Conservation (phyloP, 176 grass and related monocot genomes). For the Paspalum vaginatum region DNA sequence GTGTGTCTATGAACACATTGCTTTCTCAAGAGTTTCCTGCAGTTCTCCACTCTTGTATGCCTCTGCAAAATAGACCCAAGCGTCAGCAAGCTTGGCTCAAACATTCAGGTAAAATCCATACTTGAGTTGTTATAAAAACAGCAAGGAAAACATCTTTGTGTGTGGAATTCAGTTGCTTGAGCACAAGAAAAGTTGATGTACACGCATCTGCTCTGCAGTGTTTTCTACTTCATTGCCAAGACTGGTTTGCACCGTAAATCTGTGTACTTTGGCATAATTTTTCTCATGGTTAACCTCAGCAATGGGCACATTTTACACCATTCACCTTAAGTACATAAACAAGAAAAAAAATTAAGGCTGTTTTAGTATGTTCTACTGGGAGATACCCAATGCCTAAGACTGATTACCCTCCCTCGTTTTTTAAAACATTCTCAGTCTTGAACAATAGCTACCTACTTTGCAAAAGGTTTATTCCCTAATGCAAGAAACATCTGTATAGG, state of each 20-base stretch:
- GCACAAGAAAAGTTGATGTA: not conserved
- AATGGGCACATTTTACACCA: not conserved
- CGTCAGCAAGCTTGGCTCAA: constrained; percentile 17
- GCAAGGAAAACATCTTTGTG: not conserved
- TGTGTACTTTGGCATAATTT: no score
- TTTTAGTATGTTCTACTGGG: not conserved
- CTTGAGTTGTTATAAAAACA: not conserved
- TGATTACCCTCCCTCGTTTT: not conserved
- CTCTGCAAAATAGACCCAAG: constrained; percentile 45
- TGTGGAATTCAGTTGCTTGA: not conserved
- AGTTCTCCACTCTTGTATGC: constrained; percentile 83
- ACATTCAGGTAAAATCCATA: not conserved
- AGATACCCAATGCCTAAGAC: not conserved
- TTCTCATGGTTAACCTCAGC: no score
- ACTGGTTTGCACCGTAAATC: not conserved
- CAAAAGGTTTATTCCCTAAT: not conserved
- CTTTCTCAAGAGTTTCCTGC: constrained; percentile 71
- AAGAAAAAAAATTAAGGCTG: not conserved
- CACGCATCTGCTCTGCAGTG: not conserved
- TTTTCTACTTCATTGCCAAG: not conserved
- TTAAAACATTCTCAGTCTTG: not conserved
- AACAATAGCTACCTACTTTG: not conserved
- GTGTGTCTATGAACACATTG: constrained; percentile 54
- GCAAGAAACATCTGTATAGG: not conserved
- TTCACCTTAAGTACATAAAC: not conserved